Base-by-base conservation (phyloP, 1,284 basidiomycete species). In the Fomitopsis pinicola region DNA sequence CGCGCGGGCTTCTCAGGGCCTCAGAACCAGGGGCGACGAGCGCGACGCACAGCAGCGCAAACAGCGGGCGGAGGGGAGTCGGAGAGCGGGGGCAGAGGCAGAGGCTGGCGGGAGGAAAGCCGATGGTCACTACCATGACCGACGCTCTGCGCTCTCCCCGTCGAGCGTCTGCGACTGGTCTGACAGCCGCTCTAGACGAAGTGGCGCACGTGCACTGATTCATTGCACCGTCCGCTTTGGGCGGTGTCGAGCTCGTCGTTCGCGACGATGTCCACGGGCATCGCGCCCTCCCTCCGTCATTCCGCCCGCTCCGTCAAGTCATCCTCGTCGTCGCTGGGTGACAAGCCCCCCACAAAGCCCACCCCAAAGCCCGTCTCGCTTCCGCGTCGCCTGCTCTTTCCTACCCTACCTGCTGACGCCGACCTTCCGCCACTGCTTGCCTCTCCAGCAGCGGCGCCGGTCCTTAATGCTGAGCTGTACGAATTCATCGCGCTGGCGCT, bases 401-500 rank as follows among this genome's bases (percentile, higher is more conserved):
- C 85, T 19, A 69, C 78, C 14, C 76, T 83, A 26, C 77, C 80
- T 3, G 66, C 78, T n/a, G 72, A 74, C 35, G 71, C 79, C 0
- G 73, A 76, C 63, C 75, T 84, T 14, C 88, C 89, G 2, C 80
- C 83, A 3, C 73, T 89, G 28, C 80, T 89, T 62, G 69, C 73
- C 42, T 72, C 78, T 0, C 74, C 75, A 0, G 64, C 68, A 28
- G 77, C 76, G 15, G 76, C 79, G 3, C 77, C 76, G 17, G 85
- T 88, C 57, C 82, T 93, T 63, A 80, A 82, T 64, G 77, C 80
- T 2, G 91, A 92, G 70, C 76, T 87, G 1, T 91, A 92, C 70
- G 89, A 93, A 75, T 80, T 92, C 62, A 78, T 93, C 50, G 89
- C 91, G 0, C 85, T 93, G 55, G 81, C 85, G 5, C 80, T 93